phyloP scores from a whole-genome alignment of 768 basidiomycete genomes.

The Candolleomyces aberdarensis region DNA sequence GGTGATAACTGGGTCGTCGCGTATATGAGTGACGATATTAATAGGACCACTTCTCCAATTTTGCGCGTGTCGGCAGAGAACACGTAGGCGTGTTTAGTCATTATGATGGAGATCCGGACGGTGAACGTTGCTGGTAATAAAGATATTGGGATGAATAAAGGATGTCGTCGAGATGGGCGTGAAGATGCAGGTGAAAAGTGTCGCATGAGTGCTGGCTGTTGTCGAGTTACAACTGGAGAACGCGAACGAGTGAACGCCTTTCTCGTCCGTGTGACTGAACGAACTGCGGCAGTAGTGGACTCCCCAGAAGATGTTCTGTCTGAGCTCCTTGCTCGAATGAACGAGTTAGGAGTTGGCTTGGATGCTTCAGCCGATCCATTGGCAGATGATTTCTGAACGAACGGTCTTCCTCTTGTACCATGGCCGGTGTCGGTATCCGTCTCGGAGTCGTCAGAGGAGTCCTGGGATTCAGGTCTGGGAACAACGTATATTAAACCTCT shows the following conservation, averaged over 20 bases:
- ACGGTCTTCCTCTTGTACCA: conserved; percentile 40
- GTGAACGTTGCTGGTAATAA: conserved; percentile 50
- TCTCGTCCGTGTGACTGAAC: conserved; percentile 22
- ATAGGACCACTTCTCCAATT: conserved; percentile 59
- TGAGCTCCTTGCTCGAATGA: conserved; percentile 28
- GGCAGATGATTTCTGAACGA: conserved; percentile 19
- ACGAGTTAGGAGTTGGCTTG: conserved; percentile 21
- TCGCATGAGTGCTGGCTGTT: conserved; percentile 21
- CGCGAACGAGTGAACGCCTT: conserved; percentile 67
- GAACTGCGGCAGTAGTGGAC: conserved; percentile 32
- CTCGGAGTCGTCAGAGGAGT: conserved; percentile 32
- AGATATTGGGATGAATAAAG: conserved; percentile 21
- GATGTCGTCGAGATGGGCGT: conserved; percentile 41
- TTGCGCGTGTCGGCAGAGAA: conserved; percentile 62
- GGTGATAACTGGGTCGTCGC: conserved; percentile 47
- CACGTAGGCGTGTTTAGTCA: conserved; percentile 35
- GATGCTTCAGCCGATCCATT: conserved; percentile 6
- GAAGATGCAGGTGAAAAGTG: conserved; percentile 42
- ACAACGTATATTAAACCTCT: not conserved
- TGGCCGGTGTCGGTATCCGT: not conserved
- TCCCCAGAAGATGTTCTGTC: conserved; percentile 38
- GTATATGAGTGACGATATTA: conserved; percentile 60
- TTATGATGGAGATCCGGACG: conserved; percentile 42
- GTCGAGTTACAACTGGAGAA: conserved; percentile 50
- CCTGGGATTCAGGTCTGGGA: conserved; percentile 48